A percentile compares a stretch with the other conserved stretches of the same genome.
These are phyloP conservation scores for Brassica carinata DNA, from an alignment of 345 rosid species.

Conservation along the genomic window DNA sequence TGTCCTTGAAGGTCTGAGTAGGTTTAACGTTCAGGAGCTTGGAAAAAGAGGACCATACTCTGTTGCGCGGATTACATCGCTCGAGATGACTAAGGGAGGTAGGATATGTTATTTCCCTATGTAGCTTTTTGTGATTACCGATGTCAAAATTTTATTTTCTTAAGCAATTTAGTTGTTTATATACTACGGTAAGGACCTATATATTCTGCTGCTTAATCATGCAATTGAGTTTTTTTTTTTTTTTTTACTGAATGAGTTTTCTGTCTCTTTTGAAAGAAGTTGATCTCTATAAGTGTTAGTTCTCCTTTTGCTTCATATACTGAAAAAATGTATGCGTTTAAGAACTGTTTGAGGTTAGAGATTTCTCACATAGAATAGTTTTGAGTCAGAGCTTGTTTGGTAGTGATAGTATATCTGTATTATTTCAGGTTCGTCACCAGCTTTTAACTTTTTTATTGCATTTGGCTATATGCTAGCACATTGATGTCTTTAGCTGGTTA, in stretches of 20 bases:
- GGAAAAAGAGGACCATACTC: conserved; percentile 88
- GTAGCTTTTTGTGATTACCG: conserved; percentile 4
- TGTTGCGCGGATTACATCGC: conserved; percentile 82
- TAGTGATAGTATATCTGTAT: conserved; percentile 10
- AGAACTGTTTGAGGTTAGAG: neutral
- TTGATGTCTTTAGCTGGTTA: conserved; percentile 31
- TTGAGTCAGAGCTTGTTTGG: neutral
- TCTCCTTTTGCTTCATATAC: neutral
- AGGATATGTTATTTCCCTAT: conserved; percentile 27
- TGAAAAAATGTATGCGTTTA: neutral
- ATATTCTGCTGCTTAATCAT: neutral
- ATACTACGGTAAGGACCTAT: neutral
- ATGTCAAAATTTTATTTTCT: neutral
- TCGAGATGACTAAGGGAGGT: conserved; percentile 93
- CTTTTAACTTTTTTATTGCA: conserved; percentile 23
- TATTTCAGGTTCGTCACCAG: conserved; percentile 18
- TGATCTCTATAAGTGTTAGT: neutral
- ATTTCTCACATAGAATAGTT: conserved; percentile 16
- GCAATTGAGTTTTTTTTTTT: conserved; percentile 3
- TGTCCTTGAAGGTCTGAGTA: conserved; percentile 95
- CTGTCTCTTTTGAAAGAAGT: conserved; percentile 9
- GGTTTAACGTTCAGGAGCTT: conserved; percentile 93
- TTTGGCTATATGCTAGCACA: conserved; percentile 25
- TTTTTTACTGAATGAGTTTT: neutral
- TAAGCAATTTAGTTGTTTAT: neutral